Evolutionary conservation across 495 filamentous ascomycete species (phyloP).

Genomic region (Penicillium alfredii): DNA sequence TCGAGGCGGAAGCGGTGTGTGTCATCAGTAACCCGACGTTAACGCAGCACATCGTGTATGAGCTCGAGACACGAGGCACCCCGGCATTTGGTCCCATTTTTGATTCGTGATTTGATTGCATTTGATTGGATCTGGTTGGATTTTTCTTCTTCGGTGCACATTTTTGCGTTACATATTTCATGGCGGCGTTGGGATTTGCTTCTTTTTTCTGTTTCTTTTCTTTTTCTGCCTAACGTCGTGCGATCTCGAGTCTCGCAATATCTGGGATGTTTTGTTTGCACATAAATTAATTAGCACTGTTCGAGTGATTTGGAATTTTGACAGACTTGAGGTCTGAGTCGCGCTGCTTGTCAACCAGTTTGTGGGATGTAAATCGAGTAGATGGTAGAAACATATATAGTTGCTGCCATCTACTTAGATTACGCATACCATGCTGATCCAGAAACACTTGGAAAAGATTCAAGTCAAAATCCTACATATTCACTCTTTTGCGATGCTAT

Average conservation of each 20-base stretch:
- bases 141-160: constrained; percentile 7
- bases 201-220: neutral
- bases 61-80: constrained; percentile 61
- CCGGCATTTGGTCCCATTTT: constrained; percentile 76
- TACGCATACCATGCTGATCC: too few relatives aligned
- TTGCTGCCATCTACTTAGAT: too few relatives aligned
- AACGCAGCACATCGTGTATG: constrained; percentile 67
- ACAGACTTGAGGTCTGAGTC: too few relatives aligned
- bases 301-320: constrained; percentile 7
- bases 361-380: neutral
- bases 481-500: too few relatives aligned
- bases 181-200: too few relatives aligned
- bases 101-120: constrained; percentile 53
- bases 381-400: too few relatives aligned
- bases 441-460: too few relatives aligned
- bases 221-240: constrained; percentile 1
- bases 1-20: constrained; percentile 65
- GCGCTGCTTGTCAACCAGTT: constrained; percentile 1
- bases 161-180: too few relatives aligned
- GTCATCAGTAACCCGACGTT: constrained; percentile 70
- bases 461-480: too few relatives aligned
- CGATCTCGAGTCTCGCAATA: constrained; percentile 1
- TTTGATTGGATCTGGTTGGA: constrained; percentile 1
- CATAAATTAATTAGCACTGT: neutral
- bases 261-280: neutral